Percentiles rank a stretch among this genome's conserved stretches.
phyloP scores from a whole-genome alignment of 2,329 filamentous ascomycete species.

The Pseudocercospora fijiensis region DNA sequence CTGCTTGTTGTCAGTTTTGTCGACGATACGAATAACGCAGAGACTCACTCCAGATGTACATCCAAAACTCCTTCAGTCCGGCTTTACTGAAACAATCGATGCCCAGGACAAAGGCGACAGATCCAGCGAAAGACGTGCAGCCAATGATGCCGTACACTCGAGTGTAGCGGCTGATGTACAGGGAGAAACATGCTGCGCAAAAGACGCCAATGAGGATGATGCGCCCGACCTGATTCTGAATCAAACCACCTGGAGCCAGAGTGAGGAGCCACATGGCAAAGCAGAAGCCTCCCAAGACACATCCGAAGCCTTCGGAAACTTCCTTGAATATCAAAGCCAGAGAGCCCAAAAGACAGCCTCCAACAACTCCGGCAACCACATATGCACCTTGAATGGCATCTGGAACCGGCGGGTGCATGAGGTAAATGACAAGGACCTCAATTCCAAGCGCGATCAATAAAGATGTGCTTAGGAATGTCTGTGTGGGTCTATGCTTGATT shows the following conservation, averaged over 20 bases:
- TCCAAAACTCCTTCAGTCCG: slow-evolving; percentile 95
- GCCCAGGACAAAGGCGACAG: slow-evolving; percentile 75
- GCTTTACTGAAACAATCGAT: slow-evolving; percentile 88
- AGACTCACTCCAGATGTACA: slow-evolving; percentile 75
- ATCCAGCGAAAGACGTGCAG: slow-evolving; percentile 76
- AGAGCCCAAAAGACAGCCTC: slow-evolving; percentile 71
- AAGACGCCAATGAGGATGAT: slow-evolving; percentile 75
- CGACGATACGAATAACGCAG: background rate
- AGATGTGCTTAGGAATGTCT: slow-evolving; percentile 76
- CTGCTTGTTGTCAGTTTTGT: slow-evolving; percentile 39
- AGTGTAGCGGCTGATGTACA: slow-evolving; percentile 77
- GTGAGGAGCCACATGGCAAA: slow-evolving; percentile 88
- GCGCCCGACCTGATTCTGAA: slow-evolving; percentile 62
- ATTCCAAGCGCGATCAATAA: slow-evolving; percentile 72
- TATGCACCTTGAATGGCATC: slow-evolving; percentile 81
- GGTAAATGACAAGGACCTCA: slow-evolving; percentile 78
- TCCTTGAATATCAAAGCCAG: slow-evolving; percentile 77
- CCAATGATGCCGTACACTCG: slow-evolving; percentile 74
- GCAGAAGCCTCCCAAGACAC: slow-evolving; percentile 81
- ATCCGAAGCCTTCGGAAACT: slow-evolving; percentile 79
- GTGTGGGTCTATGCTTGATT: slow-evolving; percentile 74
- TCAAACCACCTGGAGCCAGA: slow-evolving; percentile 71
- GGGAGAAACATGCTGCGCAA: slow-evolving; percentile 64
- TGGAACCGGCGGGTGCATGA: slow-evolving; percentile 76
- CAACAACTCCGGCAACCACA: slow-evolving; percentile 72